Conservation (phyloP, 192 early-diverging fungal species). For the Backusella psychrophila region DNA sequence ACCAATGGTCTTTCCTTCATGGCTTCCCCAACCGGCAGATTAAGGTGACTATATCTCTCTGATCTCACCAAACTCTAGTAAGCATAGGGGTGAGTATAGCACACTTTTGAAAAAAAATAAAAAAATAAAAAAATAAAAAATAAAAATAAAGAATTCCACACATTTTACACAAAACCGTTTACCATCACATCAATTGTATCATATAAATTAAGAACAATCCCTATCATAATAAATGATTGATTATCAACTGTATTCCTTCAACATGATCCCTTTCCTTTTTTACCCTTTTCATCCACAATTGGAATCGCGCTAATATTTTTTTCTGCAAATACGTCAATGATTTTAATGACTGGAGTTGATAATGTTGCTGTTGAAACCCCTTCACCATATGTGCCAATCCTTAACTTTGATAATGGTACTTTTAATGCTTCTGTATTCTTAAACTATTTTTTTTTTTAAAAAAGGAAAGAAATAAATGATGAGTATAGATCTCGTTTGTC, state of each 20-base stretch:
- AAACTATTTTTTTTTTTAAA: conserved; percentile 20
- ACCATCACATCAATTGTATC: conserved; percentile 95
- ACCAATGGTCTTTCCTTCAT: conserved; percentile 73
- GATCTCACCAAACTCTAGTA: conserved; percentile 61
- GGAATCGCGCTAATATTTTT: conserved; percentile 88
- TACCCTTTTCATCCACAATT: conserved; percentile 79
- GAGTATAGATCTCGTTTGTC: too few relatives aligned
- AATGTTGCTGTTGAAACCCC: conserved; percentile 77
- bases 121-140: not conserved
- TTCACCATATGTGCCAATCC: conserved; percentile 79
- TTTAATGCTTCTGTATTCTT: conserved; percentile 23
- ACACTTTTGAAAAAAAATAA: not conserved
- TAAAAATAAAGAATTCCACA: too few relatives aligned
- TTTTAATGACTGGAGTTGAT: conserved; percentile 77
- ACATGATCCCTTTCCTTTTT: not conserved
- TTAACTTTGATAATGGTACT: conserved; percentile 28
- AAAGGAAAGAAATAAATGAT: not conserved
- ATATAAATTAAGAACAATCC: conserved; percentile 87
- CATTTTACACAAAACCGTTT: conserved; percentile 6
- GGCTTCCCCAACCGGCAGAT: conserved; percentile 84
- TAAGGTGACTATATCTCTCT: conserved; percentile 70
- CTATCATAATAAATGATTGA: not conserved
- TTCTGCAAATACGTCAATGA: conserved; percentile 88
- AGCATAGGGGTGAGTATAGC: not conserved
- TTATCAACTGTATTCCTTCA: not conserved